A percentile compares a stretch with the other conserved stretches of the same genome.
These are phyloP conservation scores for Dendrobium chrysotoxum DNA, from an alignment of 106 monocot genomes.

Conservation along the genomic window DNA sequence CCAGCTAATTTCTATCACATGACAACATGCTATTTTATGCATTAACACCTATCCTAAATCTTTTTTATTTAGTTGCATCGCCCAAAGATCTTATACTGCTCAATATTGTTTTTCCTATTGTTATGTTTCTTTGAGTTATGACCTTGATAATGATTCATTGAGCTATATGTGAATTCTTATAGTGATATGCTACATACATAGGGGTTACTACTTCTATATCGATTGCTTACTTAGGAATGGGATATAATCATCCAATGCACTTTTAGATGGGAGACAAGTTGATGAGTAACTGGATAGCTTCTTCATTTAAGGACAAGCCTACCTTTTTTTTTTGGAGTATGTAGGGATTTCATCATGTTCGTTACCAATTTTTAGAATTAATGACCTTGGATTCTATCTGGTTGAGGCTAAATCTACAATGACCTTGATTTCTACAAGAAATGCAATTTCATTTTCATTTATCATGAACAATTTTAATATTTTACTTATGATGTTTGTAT, in stretches of 20 bases:
- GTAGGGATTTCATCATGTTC: not conserved
- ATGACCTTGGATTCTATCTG: not conserved
- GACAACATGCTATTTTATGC: no score
- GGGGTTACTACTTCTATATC: not conserved
- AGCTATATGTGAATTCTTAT: not conserved
- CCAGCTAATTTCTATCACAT: no score
- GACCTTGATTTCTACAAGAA: not conserved
- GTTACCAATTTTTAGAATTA: not conserved
- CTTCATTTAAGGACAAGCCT: not conserved
- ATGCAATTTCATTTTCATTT: not conserved
- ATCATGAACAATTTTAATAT: not conserved
- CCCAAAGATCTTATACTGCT: no score
- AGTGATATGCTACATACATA: not conserved
- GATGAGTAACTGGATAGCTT: not conserved
- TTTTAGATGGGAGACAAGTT: not conserved
- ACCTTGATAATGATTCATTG: no score
- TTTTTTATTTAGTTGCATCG: no score
- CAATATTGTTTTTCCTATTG: no score
- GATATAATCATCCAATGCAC: not conserved
- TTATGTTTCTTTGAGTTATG: no score
- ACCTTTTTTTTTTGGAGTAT: not conserved
- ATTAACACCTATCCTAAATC: no score
- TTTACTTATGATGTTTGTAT: not conserved
- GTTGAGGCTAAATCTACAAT: not conserved
- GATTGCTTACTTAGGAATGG: not conserved